Evolutionary conservation across 1,284 basidiomycete genomes (phyloP), one percentile per base, ranked within the genome.

Genomic region (Fomes fomentarius): DNA sequence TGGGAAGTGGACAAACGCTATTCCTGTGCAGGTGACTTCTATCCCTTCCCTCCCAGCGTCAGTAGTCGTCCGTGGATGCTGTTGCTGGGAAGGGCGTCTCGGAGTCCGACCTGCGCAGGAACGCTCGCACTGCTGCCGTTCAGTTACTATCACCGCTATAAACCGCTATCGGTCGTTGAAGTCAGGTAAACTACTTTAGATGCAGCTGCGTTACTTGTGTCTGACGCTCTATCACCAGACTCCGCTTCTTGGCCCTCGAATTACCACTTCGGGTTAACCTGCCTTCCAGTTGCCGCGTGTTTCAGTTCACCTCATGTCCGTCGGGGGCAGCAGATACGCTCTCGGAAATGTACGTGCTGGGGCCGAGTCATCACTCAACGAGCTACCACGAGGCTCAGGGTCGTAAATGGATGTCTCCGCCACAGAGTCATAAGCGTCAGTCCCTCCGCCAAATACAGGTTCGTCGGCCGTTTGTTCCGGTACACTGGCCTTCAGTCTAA

Each of bases 201-300:
- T 26, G 8, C 19, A 11, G 31, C 30, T 33, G 30, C 30, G 45
- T 15, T 24, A 34, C 22, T 24, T 34, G 25, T 9, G 30, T 19
- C 48, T 39, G 14, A 43, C 49, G 40, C 33, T 24, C 33, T 41
- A 30, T 30, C 28, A 41, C 46, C 48, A 61, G 52, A 38, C 59
- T 61, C 59, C 59, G 34, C 39, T 25, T 42, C 31, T 46, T 39
- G 53, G 56, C 53, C 40, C 51, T 39, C 43, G 21, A 58, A 14
- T 48, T 61, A 40, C 59, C 39, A 15, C 4, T 48, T 47, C n/a
- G 24, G 54, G 59, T 25, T 43, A 56, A 45, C 24, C 22, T 30
- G 59, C 53, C 53, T 54, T 33, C 59, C 56, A 47, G 54, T 33
- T 15, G 26, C 53, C 53, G 30, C 56, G 56, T 61, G 59, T 41